These are phyloP conservation scores for Cicer pinnatifidum DNA, from an alignment of 306 rosid species.

Conservation along the genomic window DNA sequence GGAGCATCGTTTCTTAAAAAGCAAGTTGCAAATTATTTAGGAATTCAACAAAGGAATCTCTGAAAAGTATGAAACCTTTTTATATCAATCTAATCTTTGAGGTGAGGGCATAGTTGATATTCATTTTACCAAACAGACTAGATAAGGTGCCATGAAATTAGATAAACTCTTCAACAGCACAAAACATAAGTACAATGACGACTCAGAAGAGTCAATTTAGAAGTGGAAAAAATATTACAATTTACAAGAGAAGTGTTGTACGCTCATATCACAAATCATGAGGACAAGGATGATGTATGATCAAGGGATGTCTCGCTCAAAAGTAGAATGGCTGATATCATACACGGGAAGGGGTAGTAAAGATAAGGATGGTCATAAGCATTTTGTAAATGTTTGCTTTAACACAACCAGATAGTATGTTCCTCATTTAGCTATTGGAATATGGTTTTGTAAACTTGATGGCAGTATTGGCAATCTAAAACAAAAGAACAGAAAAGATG, in stretches of 20 bases:
- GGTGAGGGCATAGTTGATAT: conserved; percentile 24
- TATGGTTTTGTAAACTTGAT: conserved; percentile 15
- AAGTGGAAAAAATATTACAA: conserved; percentile 9
- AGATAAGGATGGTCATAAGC: background rate
- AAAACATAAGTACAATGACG: background rate
- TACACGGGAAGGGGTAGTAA: background rate
- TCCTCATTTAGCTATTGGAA: conserved; percentile 23
- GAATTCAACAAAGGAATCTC: background rate
- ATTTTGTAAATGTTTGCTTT: background rate
- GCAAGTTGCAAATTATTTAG: conserved; percentile 14
- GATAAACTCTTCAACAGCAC: background rate
- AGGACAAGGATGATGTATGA: conserved; percentile 1
- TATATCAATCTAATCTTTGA: conserved; percentile 22
- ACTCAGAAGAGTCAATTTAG: background rate
- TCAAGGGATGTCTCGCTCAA: background rate
- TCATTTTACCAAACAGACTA: background rate
- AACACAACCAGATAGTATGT: conserved; percentile 1
- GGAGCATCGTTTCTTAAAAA: background rate
- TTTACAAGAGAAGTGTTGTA: background rate
- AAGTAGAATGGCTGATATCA: conserved; percentile 22
- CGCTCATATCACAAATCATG: background rate
- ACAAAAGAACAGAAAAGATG: conserved; percentile 9
- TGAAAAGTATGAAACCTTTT: background rate
- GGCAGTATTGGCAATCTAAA: conserved; percentile 17
- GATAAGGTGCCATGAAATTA: conserved; percentile 13